A percentile compares a stretch with the other conserved stretches of the same genome.
Evolutionary conservation across 2,329 filamentous ascomycete genomes (phyloP).

Genomic region (Fusarium sp.): DNA sequence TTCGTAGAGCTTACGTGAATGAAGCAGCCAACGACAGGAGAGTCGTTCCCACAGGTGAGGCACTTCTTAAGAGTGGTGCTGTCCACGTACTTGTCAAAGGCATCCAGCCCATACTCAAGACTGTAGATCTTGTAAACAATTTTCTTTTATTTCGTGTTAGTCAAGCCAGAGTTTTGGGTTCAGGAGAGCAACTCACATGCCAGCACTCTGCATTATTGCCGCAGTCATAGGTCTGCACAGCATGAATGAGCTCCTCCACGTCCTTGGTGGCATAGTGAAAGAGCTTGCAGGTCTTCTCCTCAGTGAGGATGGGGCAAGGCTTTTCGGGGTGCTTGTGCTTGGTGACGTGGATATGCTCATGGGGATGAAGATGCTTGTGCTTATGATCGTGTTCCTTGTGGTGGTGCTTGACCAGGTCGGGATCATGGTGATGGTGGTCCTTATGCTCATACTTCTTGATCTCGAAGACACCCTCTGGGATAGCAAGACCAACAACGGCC

Average conservation of each 20-base stretch:
- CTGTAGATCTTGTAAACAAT: slow-evolving; percentile 37
- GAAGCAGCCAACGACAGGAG: slow-evolving; percentile 42
- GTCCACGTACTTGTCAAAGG: slow-evolving; percentile 42
- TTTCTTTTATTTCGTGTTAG: slow-evolving; percentile 28
- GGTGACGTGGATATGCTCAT: slow-evolving; percentile 16
- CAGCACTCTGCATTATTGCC: slow-evolving; percentile 38
- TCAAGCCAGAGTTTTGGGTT: no score
- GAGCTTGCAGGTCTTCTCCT: slow-evolving; percentile 35
- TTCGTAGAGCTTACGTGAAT: slow-evolving; percentile 19
- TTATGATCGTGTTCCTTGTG: slow-evolving; percentile 28
- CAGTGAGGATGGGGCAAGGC: slow-evolving; percentile 32
- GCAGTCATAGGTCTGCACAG: slow-evolving; percentile 27
- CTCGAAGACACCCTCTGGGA: not conserved
- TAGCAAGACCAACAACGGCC: slow-evolving; percentile 4
- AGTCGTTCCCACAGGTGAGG: slow-evolving; percentile 38
- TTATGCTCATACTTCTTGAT: slow-evolving; percentile 4
- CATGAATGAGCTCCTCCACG: slow-evolving; percentile 35
- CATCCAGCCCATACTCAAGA: slow-evolving; percentile 43
- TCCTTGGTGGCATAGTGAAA: slow-evolving; percentile 38
- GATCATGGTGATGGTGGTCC: slow-evolving; percentile 12
- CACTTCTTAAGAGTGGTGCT: slow-evolving; percentile 39
- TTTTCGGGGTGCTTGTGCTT: slow-evolving; percentile 30
- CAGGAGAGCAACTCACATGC: slow-evolving; percentile 24
- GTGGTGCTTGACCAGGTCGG: slow-evolving; percentile 3
- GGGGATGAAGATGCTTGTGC: slow-evolving; percentile 22